phyloP scores from a whole-genome alignment of 805 yeast species.

The Suhomyces sp. region DNA sequence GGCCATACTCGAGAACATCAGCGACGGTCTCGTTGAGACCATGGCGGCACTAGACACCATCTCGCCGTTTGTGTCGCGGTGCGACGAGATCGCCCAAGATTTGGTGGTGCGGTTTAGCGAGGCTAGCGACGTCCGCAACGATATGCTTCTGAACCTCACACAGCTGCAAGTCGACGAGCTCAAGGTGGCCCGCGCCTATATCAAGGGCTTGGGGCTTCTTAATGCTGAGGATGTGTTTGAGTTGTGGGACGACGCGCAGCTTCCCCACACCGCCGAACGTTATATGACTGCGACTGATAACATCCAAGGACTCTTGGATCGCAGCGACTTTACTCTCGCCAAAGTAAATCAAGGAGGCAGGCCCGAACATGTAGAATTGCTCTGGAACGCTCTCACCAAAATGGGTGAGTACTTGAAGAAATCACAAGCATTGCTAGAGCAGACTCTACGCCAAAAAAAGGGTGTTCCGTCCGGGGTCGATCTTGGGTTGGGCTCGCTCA shows the following conservation, averaged over 20 bases:
- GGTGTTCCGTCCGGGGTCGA: slow-evolving; percentile 16
- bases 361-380: slow-evolving; percentile 14
- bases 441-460: slow-evolving; percentile 14
- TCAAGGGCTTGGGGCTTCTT: slow-evolving; percentile 23
- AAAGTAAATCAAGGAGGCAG: slow-evolving; percentile 8
- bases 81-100: slow-evolving; percentile 19
- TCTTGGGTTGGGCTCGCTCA: slow-evolving; percentile 28
- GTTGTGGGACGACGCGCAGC: slow-evolving; percentile 31
- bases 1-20: slow-evolving; percentile 29
- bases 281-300: slow-evolving; percentile 43
- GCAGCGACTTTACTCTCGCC: slow-evolving; percentile 19
- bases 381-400: slow-evolving; percentile 40
- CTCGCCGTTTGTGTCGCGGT: slow-evolving; percentile 17
- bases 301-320: slow-evolving; percentile 42
- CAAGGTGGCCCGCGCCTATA: slow-evolving; percentile 25
- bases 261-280: slow-evolving; percentile 34
- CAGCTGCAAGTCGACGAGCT: slow-evolving; percentile 29
- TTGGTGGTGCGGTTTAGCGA: slow-evolving; percentile 18
- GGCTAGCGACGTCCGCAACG: slow-evolving; percentile 11
- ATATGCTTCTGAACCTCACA: slow-evolving; percentile 27
- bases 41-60: slow-evolving; percentile 11
- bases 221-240: slow-evolving; percentile 23
- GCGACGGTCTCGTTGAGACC: slow-evolving; percentile 8
- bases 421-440: slow-evolving; percentile 34
- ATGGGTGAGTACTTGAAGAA: slow-evolving; percentile 38